A percentile compares a stretch with the other conserved stretches of the same genome.
phyloP scores from a whole-genome alignment of 208 protist species.

The Phytomonas serpens region DNA sequence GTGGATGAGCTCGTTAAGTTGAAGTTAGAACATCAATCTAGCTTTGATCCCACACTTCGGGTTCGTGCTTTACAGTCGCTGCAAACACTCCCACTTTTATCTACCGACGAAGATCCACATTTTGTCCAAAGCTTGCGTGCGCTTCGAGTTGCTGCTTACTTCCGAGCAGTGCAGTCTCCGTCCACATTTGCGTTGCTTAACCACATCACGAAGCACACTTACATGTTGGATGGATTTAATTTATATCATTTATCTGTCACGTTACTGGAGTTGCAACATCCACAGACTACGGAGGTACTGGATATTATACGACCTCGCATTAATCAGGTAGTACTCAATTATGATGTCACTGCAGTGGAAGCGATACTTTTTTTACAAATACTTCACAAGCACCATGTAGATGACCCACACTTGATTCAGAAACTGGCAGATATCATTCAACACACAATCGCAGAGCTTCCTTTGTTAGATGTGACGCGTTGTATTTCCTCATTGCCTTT shows the following conservation, averaged over 20 bases:
- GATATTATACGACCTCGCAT: conserved; percentile 49
- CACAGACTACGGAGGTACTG: conserved; percentile 48
- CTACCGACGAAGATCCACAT: conserved; percentile 59
- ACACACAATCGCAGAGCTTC: conserved; percentile 20
- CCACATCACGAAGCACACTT: conserved; percentile 62
- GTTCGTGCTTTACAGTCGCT: conserved; percentile 38
- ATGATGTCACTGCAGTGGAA: conserved; percentile 41
- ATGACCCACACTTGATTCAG: conserved; percentile 22
- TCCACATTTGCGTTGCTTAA: conserved; percentile 66
- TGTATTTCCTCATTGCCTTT: conserved; percentile 17
- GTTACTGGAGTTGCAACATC: conserved; percentile 37
- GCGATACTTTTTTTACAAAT: conserved; percentile 28
- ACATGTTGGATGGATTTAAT: conserved; percentile 49
- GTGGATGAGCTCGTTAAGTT: conserved; percentile 36
- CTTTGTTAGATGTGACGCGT: conserved; percentile 18
- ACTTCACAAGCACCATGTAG: conserved; percentile 19
- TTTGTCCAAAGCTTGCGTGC: conserved; percentile 39
- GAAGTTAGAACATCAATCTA: conserved; percentile 28
- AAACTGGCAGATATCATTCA: conserved; percentile 24
- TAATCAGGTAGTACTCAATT: conserved; percentile 24
- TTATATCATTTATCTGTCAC: conserved; percentile 31
- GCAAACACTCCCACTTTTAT: conserved; percentile 56
- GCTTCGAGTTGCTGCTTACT: conserved; percentile 56
- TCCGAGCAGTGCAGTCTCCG: conserved; percentile 29
- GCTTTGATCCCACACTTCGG: conserved; percentile 31